A percentile compares a stretch with the other conserved stretches of the same genome.
Conservation (phyloP, 1,284 basidiomycete species). For the Cryptococcus deneoformans region DNA sequence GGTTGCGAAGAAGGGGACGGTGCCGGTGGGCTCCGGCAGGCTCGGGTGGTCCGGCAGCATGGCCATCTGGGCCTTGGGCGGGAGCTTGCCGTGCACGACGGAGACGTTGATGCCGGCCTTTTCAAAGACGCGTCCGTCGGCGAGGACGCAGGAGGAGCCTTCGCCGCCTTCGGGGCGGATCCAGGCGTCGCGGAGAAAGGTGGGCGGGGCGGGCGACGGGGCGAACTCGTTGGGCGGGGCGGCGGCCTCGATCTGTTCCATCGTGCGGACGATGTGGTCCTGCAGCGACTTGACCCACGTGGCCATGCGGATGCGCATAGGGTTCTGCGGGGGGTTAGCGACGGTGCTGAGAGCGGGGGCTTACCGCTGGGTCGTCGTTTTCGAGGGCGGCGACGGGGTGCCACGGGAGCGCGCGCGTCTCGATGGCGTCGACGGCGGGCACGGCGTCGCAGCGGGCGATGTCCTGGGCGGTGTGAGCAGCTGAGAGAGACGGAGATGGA, state of each 20-base stretch:
- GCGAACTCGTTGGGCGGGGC: slow-evolving; percentile 50
- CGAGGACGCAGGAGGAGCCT: slow-evolving; percentile 85
- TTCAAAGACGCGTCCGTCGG: slow-evolving; percentile 73
- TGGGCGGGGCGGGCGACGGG: slow-evolving; percentile 33
- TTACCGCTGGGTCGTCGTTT: slow-evolving; percentile 45
- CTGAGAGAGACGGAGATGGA: background rate
- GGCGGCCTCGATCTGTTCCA: slow-evolving; percentile 75
- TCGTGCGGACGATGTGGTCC: slow-evolving; percentile 70
- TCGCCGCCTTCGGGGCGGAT: slow-evolving; percentile 71
- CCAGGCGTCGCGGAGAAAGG: slow-evolving; percentile 88
- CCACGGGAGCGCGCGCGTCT: slow-evolving; percentile 35
- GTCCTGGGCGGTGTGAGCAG: slow-evolving; percentile 2
- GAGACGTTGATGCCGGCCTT: slow-evolving; percentile 97
- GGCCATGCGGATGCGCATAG: slow-evolving; percentile 78
- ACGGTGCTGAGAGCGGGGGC: slow-evolving; percentile 5
- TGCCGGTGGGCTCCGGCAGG: slow-evolving; percentile 57
- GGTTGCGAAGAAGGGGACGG: slow-evolving; percentile 89
- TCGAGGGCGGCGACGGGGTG: slow-evolving; percentile 39
- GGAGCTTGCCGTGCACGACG: slow-evolving; percentile 83
- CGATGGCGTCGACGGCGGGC: slow-evolving; percentile 28
- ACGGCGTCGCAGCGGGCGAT: slow-evolving; percentile 32
- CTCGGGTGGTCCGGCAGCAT: slow-evolving; percentile 90
- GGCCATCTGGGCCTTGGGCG: slow-evolving; percentile 83
- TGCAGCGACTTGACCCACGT: slow-evolving; percentile 78
- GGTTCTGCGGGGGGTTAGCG: slow-evolving; percentile 35